Percentiles rank a stretch among this genome's conserved stretches.
Evolutionary conservation across 1,284 basidiomycete species (phyloP).

Genomic region (Volvariella surrecta): DNA sequence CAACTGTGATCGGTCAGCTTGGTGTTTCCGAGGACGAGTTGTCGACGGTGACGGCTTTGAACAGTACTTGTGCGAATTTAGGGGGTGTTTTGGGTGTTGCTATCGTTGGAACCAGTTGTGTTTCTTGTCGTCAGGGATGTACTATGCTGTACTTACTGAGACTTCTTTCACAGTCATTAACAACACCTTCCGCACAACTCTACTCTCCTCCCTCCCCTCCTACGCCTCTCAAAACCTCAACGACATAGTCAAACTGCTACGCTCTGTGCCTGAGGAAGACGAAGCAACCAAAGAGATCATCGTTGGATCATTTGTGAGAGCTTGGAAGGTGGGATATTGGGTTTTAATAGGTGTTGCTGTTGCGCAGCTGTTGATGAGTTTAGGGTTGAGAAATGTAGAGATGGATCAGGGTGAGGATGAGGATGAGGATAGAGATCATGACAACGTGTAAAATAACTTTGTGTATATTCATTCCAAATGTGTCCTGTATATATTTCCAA

Average conservation of each 20-base stretch:
- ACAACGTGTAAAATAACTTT: too few relatives aligned
- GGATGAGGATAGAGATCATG: too few relatives aligned
- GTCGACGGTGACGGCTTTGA: constrained; percentile 23
- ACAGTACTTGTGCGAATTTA: constrained; percentile 19
- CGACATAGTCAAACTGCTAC: background rate
- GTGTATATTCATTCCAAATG: too few relatives aligned
- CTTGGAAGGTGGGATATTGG: background rate
- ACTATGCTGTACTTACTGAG: background rate
- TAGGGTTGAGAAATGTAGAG: background rate
- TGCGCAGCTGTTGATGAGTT: background rate
- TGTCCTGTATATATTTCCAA: too few relatives aligned
- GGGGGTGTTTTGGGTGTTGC: constrained; percentile 25
- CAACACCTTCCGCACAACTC: constrained; percentile 9
- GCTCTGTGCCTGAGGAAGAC: background rate
- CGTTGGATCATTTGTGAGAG: background rate
- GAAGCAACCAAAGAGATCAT: background rate
- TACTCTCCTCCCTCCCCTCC: background rate
- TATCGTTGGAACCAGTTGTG: constrained; percentile 19
- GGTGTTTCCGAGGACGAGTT: constrained; percentile 10
- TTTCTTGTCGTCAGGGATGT: background rate
- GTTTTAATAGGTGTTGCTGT: background rate
- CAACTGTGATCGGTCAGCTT: background rate
- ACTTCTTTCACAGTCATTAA: constrained; percentile 10
- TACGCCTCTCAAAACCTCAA: background rate
- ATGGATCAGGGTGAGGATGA: too few relatives aligned